Evolutionary conservation across 208 protist species (phyloP).

Genomic region (Leptomonas seymouri): DNA sequence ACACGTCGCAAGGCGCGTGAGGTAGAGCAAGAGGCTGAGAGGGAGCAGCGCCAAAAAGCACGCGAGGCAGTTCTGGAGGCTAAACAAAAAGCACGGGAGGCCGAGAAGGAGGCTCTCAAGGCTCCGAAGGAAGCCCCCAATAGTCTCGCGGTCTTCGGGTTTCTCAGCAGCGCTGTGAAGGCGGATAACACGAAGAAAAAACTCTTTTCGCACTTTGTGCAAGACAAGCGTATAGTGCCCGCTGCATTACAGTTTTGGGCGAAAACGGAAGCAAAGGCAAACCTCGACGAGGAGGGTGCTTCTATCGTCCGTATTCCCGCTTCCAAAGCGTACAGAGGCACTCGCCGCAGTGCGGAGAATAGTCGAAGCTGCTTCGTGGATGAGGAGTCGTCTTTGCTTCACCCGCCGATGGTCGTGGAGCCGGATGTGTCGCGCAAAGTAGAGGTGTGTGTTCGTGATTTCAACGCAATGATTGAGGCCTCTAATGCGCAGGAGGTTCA

Average conservation of each 20-base stretch:
- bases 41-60: constrained; percentile 12
- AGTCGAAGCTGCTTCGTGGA: constrained; percentile 26
- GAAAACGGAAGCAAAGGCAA: constrained; percentile 1
- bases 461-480: constrained; percentile 60
- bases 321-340: neutral
- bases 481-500: constrained; percentile 24
- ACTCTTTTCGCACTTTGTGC: constrained; percentile 80
- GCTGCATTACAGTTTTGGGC: constrained; percentile 68
- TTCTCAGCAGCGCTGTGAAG: constrained; percentile 48
- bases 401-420: constrained; percentile 46
- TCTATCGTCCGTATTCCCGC: constrained; percentile 23
- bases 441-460: constrained; percentile 31
- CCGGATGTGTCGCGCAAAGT: neutral
- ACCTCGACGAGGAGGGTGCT: constrained; percentile 21
- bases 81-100: constrained; percentile 27
- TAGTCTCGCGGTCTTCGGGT: constrained; percentile 66
- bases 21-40: constrained; percentile 33
- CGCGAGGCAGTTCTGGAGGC: constrained; percentile 24
- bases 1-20: constrained; percentile 30
- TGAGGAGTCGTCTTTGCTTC: constrained; percentile 58
- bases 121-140: constrained; percentile 26
- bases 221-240: constrained; percentile 76
- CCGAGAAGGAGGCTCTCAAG: constrained; percentile 23
- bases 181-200: constrained; percentile 43
- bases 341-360: constrained; percentile 6